Base-by-base conservation (phyloP, 2,329 filamentous ascomycete genomes). In the Colletotrichum sp. region DNA sequence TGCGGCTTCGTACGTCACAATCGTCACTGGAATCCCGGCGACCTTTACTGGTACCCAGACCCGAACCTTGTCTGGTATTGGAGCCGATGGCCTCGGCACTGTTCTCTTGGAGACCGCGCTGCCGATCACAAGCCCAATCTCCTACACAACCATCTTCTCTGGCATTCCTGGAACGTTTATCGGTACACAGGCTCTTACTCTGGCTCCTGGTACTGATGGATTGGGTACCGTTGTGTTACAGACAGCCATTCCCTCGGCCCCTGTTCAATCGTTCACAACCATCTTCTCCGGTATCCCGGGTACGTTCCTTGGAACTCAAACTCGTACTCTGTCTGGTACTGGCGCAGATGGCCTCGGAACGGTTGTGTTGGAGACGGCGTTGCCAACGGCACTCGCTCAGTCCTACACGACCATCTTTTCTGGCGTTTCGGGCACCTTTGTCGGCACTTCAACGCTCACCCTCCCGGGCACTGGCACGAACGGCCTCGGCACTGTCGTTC, bases 71-170 rank as follows among this genome's bases (percentile, higher is more conserved):
- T 15, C 72, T 6, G 36, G 66, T 8, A 65, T 52, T 2, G 44
- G 44, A 52, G 44, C 34, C 3, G 71, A 68, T n/a, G 63, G 39
- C 39, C 48, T 74, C 5, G 67, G 39, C 30, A 74, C 71, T 16
- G 71, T 70, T 5, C n/a, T 70, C 2, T n/a, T 74, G 25, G 22
- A 75, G 28, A 75, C 72, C 5, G 68, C 68, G 5, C 59, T 75
- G 8, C 30, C 72, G 4, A 75, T 48, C 15, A 19, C 68, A 9
- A 48, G 61, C 9, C 25, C 55, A 3, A 63, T 59, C 55, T 28
- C 22, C 15, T 59, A 27, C 22, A 74, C 72, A 0, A 74, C 72
- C 1, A 28, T 74, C 5, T 25, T 60, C 8, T 55, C 44, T 9
- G 72, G 72, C 19, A 36, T 71, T 8, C 44, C 60, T 4, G 72